Conservation (phyloP, 108 stramenopile species). For the Skeletonema marinoi region DNA sequence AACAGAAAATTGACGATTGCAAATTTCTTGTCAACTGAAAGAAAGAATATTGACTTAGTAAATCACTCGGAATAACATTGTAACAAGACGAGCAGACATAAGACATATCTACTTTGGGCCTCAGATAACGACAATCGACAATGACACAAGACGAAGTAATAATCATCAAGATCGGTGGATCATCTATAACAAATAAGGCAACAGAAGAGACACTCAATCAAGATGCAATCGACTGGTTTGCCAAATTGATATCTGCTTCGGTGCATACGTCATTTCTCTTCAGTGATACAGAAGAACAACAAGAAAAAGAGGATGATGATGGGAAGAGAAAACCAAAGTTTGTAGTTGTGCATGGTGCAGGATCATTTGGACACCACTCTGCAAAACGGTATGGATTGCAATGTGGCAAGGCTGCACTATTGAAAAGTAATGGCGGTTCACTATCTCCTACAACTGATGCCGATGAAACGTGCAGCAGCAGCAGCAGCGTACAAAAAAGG, state of each 20-base stretch:
- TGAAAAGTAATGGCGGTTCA: slow-evolving; percentile 2
- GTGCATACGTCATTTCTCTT: slow-evolving; percentile 20
- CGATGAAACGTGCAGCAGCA: not conserved
- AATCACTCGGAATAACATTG: no score
- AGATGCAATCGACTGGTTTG: slow-evolving; percentile 65
- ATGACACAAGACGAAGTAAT: slow-evolving; percentile 31
- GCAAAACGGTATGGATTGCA: slow-evolving; percentile 70
- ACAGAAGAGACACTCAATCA: slow-evolving; percentile 56
- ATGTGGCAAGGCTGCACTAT: slow-evolving; percentile 48
- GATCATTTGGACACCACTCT: slow-evolving; percentile 80
- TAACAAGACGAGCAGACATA: no score
- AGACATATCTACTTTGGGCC: no score
- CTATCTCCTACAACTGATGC: not conserved
- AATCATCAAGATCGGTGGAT: slow-evolving; percentile 81
- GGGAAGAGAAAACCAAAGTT: slow-evolving; percentile 22
- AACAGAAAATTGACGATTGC: no score
- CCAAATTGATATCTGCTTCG: slow-evolving; percentile 39
- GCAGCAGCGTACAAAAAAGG: not conserved
- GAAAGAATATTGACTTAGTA: no score
- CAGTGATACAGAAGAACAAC: slow-evolving; percentile 1
- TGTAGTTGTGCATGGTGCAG: slow-evolving; percentile 79
- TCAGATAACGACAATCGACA: no score
- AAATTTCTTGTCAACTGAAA: no score
- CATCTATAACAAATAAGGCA: slow-evolving; percentile 78
- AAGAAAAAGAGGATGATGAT: not conserved